Evolutionary conservation across 306 rosid genomes (phyloP).

Genomic region (Ammopiptanthus mongolicus): DNA sequence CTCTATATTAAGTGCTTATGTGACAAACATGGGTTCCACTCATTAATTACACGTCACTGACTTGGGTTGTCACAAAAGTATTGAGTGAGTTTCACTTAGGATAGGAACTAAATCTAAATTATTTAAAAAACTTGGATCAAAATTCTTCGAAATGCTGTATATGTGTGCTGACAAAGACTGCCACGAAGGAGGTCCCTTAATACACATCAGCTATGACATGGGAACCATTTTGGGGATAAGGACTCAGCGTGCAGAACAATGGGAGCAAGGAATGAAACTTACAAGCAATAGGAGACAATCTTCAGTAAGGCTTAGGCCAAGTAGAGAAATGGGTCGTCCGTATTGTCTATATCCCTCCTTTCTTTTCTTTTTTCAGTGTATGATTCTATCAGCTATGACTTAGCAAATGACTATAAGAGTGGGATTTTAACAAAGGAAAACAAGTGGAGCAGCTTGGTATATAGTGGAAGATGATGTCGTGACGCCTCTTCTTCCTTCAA

Average conservation of each 20-base stretch:
- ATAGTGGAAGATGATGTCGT: background rate
- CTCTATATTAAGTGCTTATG: too few relatives aligned
- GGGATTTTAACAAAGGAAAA: background rate
- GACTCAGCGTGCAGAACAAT: constrained; percentile 13
- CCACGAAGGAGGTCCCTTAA: constrained; percentile 17
- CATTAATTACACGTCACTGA: too few relatives aligned
- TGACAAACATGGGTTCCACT: too few relatives aligned
- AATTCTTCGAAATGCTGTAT: too few relatives aligned
- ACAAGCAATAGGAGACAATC: background rate
- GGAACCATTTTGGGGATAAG: constrained; percentile 34
- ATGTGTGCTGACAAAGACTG: constrained; percentile 44
- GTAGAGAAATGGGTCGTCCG: background rate
- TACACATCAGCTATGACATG: constrained; percentile 45
- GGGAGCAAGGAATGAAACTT: background rate
- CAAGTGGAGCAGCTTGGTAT: background rate
- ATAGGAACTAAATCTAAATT: too few relatives aligned
- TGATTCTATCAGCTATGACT: background rate
- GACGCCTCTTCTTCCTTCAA: background rate
- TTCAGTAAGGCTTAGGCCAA: background rate
- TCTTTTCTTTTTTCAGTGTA: background rate
- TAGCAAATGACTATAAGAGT: background rate
- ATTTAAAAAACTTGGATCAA: too few relatives aligned
- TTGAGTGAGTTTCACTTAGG: too few relatives aligned
- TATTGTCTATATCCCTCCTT: background rate
- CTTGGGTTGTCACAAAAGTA: too few relatives aligned